Conservation (phyloP, 2,329 filamentous ascomycete species). For the Phyllosticta ampelicida region DNA sequence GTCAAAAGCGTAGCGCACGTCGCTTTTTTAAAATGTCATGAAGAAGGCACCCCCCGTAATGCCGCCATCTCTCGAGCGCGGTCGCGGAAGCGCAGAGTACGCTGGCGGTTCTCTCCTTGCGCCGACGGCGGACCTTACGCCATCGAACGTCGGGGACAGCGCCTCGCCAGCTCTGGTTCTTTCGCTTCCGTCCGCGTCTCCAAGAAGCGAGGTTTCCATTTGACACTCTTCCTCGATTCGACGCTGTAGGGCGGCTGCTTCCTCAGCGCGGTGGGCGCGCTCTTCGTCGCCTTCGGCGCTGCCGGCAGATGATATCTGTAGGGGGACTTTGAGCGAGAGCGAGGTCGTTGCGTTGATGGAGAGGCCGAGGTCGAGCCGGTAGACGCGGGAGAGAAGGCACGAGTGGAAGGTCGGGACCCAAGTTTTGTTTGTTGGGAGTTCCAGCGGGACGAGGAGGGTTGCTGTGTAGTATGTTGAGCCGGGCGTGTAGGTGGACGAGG, state of each 20-base stretch:
- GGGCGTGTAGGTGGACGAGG: constrained; percentile 25
- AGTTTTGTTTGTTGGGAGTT: constrained; percentile 47
- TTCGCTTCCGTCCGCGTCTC: background rate
- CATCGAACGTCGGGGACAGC: background rate
- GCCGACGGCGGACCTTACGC: background rate
- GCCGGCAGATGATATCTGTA: constrained; percentile 34
- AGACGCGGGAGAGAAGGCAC: constrained; percentile 54
- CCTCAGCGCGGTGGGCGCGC: background rate
- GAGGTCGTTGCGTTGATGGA: constrained; percentile 37
- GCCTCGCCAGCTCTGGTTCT: background rate
- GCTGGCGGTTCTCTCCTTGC: background rate
- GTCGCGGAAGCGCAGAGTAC: background rate
- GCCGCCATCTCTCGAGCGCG: background rate
- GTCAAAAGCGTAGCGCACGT: too few relatives aligned
- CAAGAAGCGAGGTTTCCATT: background rate
- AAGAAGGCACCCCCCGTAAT: background rate
- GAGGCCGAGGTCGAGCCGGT: constrained; percentile 50
- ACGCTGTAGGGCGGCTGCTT: background rate
- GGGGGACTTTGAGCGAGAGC: constrained; percentile 33
- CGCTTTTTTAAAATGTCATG: background rate
- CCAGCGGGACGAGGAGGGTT: constrained; percentile 52
- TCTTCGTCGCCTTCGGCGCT: constrained; percentile 16
- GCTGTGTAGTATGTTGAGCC: constrained; percentile 48
- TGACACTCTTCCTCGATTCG: background rate
- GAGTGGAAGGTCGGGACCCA: constrained; percentile 61